phyloP scores from a whole-genome alignment of 768 basidiomycete genomes.

The Pulveroboletus frians region DNA sequence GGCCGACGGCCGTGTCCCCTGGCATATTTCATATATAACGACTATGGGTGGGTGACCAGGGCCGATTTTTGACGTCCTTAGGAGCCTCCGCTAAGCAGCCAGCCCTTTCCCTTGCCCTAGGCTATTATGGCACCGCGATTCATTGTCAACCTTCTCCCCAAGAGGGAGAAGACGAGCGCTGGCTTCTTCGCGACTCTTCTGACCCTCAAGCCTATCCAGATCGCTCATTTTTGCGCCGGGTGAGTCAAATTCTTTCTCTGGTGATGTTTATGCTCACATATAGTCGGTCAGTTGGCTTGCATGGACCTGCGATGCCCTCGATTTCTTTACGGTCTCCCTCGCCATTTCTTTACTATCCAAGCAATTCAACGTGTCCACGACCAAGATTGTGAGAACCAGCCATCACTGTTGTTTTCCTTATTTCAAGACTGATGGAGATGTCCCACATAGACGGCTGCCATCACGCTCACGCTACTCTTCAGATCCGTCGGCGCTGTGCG shows the following conservation, averaged over 20 bases:
- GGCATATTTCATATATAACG: no score
- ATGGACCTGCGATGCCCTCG: constrained; percentile 84
- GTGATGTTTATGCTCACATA: neutral
- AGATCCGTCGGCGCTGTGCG: constrained; percentile 69
- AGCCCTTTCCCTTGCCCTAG: neutral
- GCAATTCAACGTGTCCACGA: constrained; percentile 43
- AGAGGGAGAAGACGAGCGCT: constrained; percentile 36
- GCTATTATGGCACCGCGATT: constrained; percentile 30
- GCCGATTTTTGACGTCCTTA: no score
- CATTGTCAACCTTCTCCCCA: constrained; percentile 45
- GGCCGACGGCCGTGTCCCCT: no score
- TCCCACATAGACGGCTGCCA: constrained; percentile 57
- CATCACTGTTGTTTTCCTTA: neutral
- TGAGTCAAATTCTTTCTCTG: constrained; percentile 17
- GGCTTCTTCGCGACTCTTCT: constrained; percentile 40
- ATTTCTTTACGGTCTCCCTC: constrained; percentile 77
- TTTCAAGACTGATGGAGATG: neutral
- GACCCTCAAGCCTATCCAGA: constrained; percentile 47
- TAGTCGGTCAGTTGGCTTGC: constrained; percentile 60
- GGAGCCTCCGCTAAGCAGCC: neutral
- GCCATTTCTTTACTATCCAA: constrained; percentile 41
- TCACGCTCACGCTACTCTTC: constrained; percentile 92
- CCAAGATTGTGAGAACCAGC: constrained; percentile 39
- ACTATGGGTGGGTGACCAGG: no score
- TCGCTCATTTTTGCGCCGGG: constrained; percentile 58